phyloP scores from a whole-genome alignment of 257 asterid species.

The Ilex asprella region DNA sequence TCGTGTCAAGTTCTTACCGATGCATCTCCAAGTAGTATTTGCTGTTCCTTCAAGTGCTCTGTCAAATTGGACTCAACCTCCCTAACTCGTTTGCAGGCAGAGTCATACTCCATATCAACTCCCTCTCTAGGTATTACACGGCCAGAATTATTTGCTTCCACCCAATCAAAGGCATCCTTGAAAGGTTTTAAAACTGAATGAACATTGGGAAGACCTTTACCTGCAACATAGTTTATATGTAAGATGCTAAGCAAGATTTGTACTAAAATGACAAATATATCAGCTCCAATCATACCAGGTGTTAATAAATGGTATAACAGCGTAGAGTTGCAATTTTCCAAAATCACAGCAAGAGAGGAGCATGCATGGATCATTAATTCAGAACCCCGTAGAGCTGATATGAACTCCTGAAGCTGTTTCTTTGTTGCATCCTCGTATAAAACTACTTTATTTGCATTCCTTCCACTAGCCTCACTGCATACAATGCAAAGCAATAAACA shows the following conservation, averaged over 20 bases:
- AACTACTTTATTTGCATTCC: constrained; percentile 82
- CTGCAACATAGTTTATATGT: constrained; percentile 30
- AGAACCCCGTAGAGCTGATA: constrained; percentile 86
- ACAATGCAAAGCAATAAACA: constrained; percentile 15
- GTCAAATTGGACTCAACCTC: constrained; percentile 57
- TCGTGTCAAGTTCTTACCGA: constrained; percentile 48
- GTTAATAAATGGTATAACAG: constrained; percentile 59
- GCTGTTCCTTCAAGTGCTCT: constrained; percentile 81
- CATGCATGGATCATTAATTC: constrained; percentile 64
- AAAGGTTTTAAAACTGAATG: constrained; percentile 53
- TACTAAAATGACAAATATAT: constrained; percentile 7
- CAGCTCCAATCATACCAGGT: constrained; percentile 46
- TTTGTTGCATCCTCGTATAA: constrained; percentile 88
- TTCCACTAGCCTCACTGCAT: constrained; percentile 82
- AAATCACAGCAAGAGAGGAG: constrained; percentile 51
- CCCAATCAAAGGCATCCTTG: constrained; percentile 96
- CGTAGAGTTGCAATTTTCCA: constrained; percentile 53
- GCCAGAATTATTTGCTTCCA: constrained; percentile 84
- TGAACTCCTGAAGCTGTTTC: constrained; percentile 87
- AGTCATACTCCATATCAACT: constrained; percentile 84
- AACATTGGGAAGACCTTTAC: constrained; percentile 61
- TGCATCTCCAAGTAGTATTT: constrained; percentile 65
- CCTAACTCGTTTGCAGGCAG: constrained; percentile 62
- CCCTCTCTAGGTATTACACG: constrained; percentile 91
- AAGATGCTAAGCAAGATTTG: constrained; percentile 24